Base-by-base conservation (phyloP, 805 yeast genomes). In the Lipomyces chichibuensis region DNA sequence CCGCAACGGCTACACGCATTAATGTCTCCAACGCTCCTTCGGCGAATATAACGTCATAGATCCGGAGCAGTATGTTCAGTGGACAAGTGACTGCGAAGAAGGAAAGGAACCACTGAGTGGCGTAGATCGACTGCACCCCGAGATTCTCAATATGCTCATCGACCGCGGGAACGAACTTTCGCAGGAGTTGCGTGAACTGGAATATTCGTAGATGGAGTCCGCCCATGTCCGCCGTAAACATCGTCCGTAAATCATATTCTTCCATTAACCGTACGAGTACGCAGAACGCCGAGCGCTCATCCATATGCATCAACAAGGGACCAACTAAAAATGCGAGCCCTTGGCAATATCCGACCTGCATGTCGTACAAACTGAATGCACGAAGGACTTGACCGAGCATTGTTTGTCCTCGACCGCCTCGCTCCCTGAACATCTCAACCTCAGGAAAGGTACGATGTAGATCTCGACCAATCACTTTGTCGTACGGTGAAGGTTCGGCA, bases 51-150 rank as follows among this genome's bases (percentile, higher is more conserved):
- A 78, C 78, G 78, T 80, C 89, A 82, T 81, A 87, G 76, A 75
- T 80, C 75, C 78, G 84, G 70, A 80, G 83, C 73, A 77, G 81
- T 80, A 78, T 85, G 71, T 65, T 80, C 75, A 78, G 81, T 0
- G 90, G 90, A n/a, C 87, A 81, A 54, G 88, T 87, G 39, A 85
- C 84, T 1, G 88, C 85, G 69, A 81, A 83, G 67, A 86, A 83
- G 0, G 88, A 84, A 59, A 87, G 75, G 81, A 88, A 86, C 91
- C 91, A 87, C 74, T 87, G 90, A 60, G 83, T 83, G n/a, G 87
- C 80, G 67, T 76, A 74, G 81, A 86, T 58, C 78, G 83, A 66
- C 79, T 82, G 71, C 78, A 77, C 72, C 79, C 88, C 71, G 78
- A 81, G 63, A 75, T 73, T 65, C 29, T 72, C 67, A 63, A 87